phyloP scores from a whole-genome alignment of 805 yeast genomes.

The Candida rishiriensis region DNA sequence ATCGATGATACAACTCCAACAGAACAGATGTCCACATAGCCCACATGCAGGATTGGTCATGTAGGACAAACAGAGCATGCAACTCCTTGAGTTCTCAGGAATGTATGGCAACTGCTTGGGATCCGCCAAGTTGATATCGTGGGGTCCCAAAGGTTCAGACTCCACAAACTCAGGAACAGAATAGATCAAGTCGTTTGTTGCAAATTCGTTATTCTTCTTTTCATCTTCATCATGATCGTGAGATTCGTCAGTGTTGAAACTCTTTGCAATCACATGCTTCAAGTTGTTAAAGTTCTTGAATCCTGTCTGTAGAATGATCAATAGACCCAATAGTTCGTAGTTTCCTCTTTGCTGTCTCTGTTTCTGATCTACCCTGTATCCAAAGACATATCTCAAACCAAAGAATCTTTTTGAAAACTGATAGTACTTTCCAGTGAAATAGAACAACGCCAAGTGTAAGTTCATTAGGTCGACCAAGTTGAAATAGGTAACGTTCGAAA shows the following conservation, averaged over 20 bases:
- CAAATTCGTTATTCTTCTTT: constrained; percentile 3
- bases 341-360: constrained; percentile 44
- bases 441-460: constrained; percentile 75
- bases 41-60: constrained; percentile 84
- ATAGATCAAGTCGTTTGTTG: constrained; percentile 13
- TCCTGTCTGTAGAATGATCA: constrained; percentile 50
- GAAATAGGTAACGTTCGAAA: constrained; percentile 35
- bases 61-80: constrained; percentile 78
- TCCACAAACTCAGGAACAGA: constrained; percentile 12
- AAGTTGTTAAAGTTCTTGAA: constrained; percentile 39
- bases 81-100: constrained; percentile 63
- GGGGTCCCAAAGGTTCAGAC: constrained; percentile 5
- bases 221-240: not conserved
- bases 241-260: not conserved
- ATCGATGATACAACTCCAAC: constrained; percentile 86
- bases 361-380: constrained; percentile 50
- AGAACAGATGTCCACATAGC: constrained; percentile 87
- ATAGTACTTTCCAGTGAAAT: constrained; percentile 79
- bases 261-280: constrained; percentile 9
- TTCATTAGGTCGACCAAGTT: constrained; percentile 52
- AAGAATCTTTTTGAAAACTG: constrained; percentile 69
- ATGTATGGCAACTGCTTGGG: constrained; percentile 57
- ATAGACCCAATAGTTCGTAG: constrained; percentile 70
- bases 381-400: constrained; percentile 76
- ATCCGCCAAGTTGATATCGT: constrained; percentile 52